Evolutionary conservation across 768 basidiomycete species (phyloP).

Genomic region (Boletus sp.): DNA sequence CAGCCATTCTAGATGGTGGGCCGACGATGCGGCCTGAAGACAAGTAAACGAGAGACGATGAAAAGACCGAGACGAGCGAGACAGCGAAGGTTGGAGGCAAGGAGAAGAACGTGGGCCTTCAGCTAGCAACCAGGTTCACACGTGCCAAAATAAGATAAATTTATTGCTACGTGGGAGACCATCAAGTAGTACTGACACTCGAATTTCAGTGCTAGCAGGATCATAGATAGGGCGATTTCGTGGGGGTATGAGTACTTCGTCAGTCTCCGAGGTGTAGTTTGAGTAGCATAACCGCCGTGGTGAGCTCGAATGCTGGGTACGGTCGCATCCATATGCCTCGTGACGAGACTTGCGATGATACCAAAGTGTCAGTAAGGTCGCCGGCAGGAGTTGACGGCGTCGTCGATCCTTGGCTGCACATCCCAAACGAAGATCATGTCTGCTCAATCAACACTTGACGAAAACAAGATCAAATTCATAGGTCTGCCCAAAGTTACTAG

Average conservation of each 20-base stretch:
- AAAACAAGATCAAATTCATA: slow-evolving; percentile 32
- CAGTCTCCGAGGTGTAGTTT: too few relatives aligned
- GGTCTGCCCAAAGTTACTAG: slow-evolving; percentile 21
- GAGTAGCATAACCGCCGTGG: too few relatives aligned
- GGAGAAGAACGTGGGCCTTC: neutral
- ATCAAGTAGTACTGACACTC: neutral
- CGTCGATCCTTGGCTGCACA: neutral
- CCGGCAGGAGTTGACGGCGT: too few relatives aligned
- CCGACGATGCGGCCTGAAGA: slow-evolving; percentile 15
- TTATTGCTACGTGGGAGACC: neutral
- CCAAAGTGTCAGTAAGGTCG: too few relatives aligned
- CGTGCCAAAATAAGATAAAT: slow-evolving; percentile 1
- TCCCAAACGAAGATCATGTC: slow-evolving; percentile 6
- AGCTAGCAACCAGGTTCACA: slow-evolving; percentile 14
- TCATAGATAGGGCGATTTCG: too few relatives aligned
- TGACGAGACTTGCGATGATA: too few relatives aligned
- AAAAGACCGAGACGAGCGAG: slow-evolving; percentile 12
- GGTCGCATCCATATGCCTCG: too few relatives aligned
- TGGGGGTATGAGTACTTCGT: too few relatives aligned
- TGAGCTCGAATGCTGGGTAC: too few relatives aligned
- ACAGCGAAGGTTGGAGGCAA: slow-evolving; percentile 4
- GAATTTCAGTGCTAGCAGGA: neutral
- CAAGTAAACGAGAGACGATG: slow-evolving; percentile 23
- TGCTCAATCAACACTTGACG: neutral
- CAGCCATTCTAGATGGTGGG: slow-evolving; percentile 35